Percentiles rank a stretch among this genome's conserved stretches.
phyloP scores from a whole-genome alignment of 2,329 filamentous ascomycete genomes.

The Cladosporium sp. region DNA sequence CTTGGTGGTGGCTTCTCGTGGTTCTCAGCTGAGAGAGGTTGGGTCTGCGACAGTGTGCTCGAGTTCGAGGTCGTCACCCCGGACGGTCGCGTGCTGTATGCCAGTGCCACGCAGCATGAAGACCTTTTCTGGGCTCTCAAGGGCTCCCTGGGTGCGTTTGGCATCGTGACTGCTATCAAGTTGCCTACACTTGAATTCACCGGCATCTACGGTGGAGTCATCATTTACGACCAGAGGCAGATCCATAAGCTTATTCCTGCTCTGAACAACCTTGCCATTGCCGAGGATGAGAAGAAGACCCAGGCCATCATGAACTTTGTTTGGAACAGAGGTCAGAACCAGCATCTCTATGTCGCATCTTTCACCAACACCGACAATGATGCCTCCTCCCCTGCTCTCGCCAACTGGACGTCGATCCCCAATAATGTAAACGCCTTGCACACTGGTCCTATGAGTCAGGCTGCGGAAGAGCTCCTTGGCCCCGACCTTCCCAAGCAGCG shows the following conservation, averaged over 20 bases:
- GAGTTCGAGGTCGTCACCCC: conserved; percentile 31
- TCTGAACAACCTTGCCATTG: conserved; percentile 17
- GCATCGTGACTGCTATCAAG: conserved; percentile 32
- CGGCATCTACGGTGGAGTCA: conserved; percentile 30
- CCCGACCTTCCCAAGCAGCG: conserved; percentile 22
- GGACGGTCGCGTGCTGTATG: conserved; percentile 26
- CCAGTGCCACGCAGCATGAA: conserved; percentile 22
- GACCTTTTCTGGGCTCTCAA: conserved; percentile 34
- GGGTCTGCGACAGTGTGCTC: conserved; percentile 43
- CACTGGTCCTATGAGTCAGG: conserved; percentile 22
- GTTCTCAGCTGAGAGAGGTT: conserved; percentile 50
- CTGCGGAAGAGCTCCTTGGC: conserved; percentile 22
- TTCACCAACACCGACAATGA: conserved; percentile 26
- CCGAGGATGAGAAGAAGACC: conserved; percentile 18
- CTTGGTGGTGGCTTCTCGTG: conserved; percentile 52
- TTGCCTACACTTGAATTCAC: conserved; percentile 25
- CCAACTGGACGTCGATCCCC: conserved; percentile 23
- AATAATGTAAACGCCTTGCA: conserved; percentile 21
- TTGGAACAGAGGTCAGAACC: conserved; percentile 23
- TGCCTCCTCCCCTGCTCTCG: conserved; percentile 15
- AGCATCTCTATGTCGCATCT: conserved; percentile 22
- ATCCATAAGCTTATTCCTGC: conserved; percentile 22
- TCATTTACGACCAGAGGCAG: conserved; percentile 21
- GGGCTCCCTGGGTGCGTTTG: conserved; percentile 27
- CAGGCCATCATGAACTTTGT: conserved; percentile 26